Evolutionary conservation across 2,329 filamentous ascomycete species (phyloP).

Genomic region (Coniochaeta prunicola): DNA sequence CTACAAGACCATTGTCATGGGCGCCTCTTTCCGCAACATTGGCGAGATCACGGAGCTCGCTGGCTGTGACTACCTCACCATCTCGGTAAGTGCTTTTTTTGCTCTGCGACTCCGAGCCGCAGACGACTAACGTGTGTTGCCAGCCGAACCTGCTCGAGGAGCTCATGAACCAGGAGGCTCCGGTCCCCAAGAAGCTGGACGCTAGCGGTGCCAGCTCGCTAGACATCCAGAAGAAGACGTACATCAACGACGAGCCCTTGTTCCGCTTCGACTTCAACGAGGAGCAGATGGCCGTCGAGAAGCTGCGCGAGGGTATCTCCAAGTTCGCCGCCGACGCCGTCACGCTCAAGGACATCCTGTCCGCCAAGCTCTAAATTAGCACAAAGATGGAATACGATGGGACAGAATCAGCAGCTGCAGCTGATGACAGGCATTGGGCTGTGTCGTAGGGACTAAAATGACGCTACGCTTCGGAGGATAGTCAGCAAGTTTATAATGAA

Average conservation of each 20-base stretch:
- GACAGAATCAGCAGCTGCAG: neutral
- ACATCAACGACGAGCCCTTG: slow-evolving; percentile 78
- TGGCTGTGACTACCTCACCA: slow-evolving; percentile 98
- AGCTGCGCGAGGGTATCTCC: slow-evolving; percentile 98
- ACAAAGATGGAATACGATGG: neutral
- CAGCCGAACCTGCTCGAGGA: slow-evolving; percentile 91
- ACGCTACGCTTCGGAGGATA: neutral
- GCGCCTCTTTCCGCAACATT: slow-evolving; percentile 91
- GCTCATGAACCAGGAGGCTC: slow-evolving; percentile 73
- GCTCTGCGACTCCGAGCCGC: neutral
- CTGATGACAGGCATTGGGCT: neutral
- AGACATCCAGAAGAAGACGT: slow-evolving; percentile 79
- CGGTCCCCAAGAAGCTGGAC: slow-evolving; percentile 91
- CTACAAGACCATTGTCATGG: slow-evolving; percentile 99
- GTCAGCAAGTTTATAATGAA: neutral
- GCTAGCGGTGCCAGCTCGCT: slow-evolving; percentile 56
- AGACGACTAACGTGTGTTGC: neutral
- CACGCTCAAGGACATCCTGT: slow-evolving; percentile 87
- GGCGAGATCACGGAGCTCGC: slow-evolving; percentile 98
- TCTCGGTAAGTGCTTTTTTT: slow-evolving; percentile 59
- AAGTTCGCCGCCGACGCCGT: slow-evolving; percentile 96
- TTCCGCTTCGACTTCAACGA: slow-evolving; percentile 99
- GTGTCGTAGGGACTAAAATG: neutral
- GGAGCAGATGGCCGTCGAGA: slow-evolving; percentile 98
- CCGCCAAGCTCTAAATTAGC: slow-evolving; percentile 61